Conservation (phyloP, 768 basidiomycete species). For the Podaxis mareebaensis region DNA sequence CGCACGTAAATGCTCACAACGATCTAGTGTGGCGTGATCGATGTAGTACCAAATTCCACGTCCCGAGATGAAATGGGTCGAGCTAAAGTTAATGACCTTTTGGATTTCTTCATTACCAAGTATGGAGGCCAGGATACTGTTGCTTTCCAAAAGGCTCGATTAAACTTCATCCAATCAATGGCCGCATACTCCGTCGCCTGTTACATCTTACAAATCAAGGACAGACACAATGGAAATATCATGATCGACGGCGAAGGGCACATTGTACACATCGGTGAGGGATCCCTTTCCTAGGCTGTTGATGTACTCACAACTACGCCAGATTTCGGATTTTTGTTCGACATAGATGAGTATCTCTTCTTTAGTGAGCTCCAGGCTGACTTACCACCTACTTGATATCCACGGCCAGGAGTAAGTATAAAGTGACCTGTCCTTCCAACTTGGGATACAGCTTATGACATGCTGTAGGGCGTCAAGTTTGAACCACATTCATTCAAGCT, state of each 20-base stretch:
- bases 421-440: conserved; percentile 2
- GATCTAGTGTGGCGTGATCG: conserved; percentile 91
- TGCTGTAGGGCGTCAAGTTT: conserved; percentile 89
- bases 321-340: conserved; percentile 97
- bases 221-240: conserved; percentile 98
- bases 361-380: conserved; percentile 22
- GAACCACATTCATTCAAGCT: conserved; percentile 98
- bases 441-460: not conserved
- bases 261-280: conserved; percentile 90
- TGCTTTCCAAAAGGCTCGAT: conserved; percentile 87
- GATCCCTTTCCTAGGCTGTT: not conserved
- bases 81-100: conserved; percentile 94
- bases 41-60: conserved; percentile 96
- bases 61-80: conserved; percentile 99
- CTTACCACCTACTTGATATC: conserved; percentile 25
- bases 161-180: conserved; percentile 99
- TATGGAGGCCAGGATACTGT: conserved; percentile 90
- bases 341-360: conserved; percentile 83
- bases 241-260: conserved; percentile 99
- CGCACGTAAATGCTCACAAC: not conserved
- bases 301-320: conserved; percentile 5
- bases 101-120: conserved; percentile 91
- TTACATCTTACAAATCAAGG: conserved; percentile 98
- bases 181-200: conserved; percentile 98
- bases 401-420: conserved; percentile 69